These are phyloP conservation scores for Rhodotorula sp. DNA, from an alignment of 1,284 basidiomycete species.

Conservation along the genomic window DNA sequence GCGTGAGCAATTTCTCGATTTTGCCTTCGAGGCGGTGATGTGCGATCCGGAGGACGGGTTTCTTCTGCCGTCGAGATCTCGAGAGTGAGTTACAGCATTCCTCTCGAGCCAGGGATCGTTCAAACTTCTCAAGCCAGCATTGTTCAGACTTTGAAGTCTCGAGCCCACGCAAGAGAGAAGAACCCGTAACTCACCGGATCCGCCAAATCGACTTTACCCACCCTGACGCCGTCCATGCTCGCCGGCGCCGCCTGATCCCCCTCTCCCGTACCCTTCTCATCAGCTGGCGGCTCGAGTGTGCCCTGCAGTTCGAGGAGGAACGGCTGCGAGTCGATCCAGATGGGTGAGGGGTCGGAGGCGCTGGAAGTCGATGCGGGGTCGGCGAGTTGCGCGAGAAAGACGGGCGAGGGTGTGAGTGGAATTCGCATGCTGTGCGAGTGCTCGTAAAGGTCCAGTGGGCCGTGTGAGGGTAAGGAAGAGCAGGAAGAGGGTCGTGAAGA, in stretches of 20 bases:
- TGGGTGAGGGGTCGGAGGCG: constrained; percentile 24
- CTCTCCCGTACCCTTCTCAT: constrained; percentile 1
- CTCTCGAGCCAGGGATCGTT: too few species aligned
- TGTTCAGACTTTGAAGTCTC: too few species aligned
- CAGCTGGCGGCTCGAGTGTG: constrained; percentile 30
- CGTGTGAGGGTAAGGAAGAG: too few species aligned
- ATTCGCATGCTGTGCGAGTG: constrained; percentile 3
- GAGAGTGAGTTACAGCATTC: too few species aligned
- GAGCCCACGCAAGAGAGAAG: background rate
- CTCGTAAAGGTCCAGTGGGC: too few species aligned
- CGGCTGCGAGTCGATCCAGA: constrained; percentile 40
- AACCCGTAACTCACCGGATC: constrained; percentile 32
- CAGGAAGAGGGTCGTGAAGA: too few species aligned
- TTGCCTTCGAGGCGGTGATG: constrained; percentile 44
- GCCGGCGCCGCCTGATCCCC: background rate
- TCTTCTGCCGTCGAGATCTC: constrained; percentile 27
- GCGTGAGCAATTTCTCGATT: constrained; percentile 38
- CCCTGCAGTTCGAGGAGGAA: constrained; percentile 45
- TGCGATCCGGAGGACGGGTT: constrained; percentile 42
- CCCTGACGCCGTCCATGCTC: constrained; percentile 25
- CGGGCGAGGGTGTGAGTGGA: background rate
- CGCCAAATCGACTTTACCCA: constrained; percentile 43
- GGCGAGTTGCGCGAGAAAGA: constrained; percentile 3
- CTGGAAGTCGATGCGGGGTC: background rate
- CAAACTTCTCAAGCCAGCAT: too few species aligned